These are phyloP conservation scores for Boletus huronensis DNA, from an alignment of 768 basidiomycete genomes.

Conservation along the genomic window DNA sequence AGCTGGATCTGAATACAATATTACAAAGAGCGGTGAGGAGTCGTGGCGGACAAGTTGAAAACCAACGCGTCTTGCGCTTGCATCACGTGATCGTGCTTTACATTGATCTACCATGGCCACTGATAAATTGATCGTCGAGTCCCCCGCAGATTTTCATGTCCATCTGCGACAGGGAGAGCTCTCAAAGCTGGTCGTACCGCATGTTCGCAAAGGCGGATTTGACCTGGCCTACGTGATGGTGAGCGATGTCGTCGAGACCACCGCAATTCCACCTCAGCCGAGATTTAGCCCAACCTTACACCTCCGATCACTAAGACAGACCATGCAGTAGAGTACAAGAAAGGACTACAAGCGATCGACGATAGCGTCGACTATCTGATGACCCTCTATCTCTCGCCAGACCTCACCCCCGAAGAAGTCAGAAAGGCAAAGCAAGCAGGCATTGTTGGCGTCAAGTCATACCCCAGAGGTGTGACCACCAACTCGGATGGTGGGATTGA, in stretches of 20 bases:
- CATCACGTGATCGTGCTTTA: constrained; percentile 31
- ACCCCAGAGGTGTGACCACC: constrained; percentile 96
- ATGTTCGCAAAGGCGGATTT: constrained; percentile 89
- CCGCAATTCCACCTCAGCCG: constrained; percentile 9
- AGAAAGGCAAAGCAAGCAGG: constrained; percentile 83
- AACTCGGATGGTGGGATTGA: constrained; percentile 96
- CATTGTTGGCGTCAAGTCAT: constrained; percentile 89
- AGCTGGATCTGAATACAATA: not conserved
- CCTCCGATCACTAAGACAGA: constrained; percentile 85
- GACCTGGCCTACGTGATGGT: constrained; percentile 96
- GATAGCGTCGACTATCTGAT: constrained; percentile 84
- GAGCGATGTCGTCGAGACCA: constrained; percentile 19
- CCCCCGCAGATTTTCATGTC: constrained; percentile 94
- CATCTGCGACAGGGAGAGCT: constrained; percentile 89
- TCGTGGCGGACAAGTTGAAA: constrained; percentile 25
- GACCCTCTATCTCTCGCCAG: constrained; percentile 93
- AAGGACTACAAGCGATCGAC: constrained; percentile 69
- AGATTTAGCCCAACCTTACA: constrained; percentile 78
- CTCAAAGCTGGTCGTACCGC: constrained; percentile 80
- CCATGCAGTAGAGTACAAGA: constrained; percentile 77
- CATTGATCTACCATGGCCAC: constrained; percentile 24
- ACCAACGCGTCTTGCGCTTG: constrained; percentile 24
- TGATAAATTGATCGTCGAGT: constrained; percentile 26
- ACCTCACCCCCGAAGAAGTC: constrained; percentile 88
- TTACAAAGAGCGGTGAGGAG: not conserved